Evolutionary conservation across 257 asterid genomes (phyloP), one percentile per base, ranked within the genome.

Genomic region (Echites panduratus): DNA sequence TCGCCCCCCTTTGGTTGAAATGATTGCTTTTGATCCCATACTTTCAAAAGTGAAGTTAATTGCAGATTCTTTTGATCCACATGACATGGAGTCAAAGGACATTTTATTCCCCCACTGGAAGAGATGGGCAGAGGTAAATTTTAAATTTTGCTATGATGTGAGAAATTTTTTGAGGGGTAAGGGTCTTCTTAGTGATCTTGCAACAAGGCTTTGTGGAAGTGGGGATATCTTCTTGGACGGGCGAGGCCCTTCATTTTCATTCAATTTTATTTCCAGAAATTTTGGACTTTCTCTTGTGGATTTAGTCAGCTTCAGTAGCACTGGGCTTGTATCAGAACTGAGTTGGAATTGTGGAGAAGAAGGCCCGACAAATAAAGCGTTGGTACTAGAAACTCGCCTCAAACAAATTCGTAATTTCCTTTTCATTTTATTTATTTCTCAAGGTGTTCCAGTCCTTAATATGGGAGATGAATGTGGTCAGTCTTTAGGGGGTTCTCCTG

Each of bases 401-500:
- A 90, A 90, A 62, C 99, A 90, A 81, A 90, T 92, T 27, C 95
- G 96, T 17, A 95, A 92, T 66, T 90, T 82, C 69, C 81, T 90
- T 73, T 91, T 94, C 81, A 80, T 87, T 38, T 66, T 94, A 79
- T 92, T 90, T 68, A 72, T 92, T 77, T 91, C 97, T 29, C 71
- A 84, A 73, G 99, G 99, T 2, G 92, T 92, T 72, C 99, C 99
- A 1, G 85, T 95, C 48, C 88, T 95, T n/a, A 92, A 85, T 91
- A 95, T 91, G 98, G 99, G 98, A 52, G 97, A 95, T 76, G 98
- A 95, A 78, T 92, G 95, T 73, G 98, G 98, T 78, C 95, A 77
- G 75, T 92, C 98, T 38, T 74, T 77, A 5, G 81, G 86, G 58
- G 99, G 97, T 17, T 86, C 91, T 78, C 80, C 75, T 7, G 75